Evolutionary conservation across 768 basidiomycete species (phyloP).

Genomic region (Mycena metata): DNA sequence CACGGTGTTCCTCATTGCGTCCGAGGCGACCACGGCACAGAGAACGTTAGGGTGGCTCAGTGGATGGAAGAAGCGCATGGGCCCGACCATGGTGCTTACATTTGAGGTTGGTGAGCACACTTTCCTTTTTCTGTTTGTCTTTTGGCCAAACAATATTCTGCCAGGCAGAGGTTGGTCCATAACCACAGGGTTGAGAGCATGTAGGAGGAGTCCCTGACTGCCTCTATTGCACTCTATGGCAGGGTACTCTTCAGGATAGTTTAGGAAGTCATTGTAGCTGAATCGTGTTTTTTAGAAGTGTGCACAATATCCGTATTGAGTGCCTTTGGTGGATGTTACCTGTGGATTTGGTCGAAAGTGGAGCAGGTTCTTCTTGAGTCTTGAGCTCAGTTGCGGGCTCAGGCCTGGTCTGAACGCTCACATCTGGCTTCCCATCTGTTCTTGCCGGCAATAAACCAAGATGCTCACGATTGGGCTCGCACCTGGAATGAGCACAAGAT

Average conservation of each 20-base stretch:
- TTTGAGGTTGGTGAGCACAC: slow-evolving; percentile 51
- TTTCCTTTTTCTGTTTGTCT: not conserved
- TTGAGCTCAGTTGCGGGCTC: slow-evolving; percentile 47
- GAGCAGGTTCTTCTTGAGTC: slow-evolving; percentile 47
- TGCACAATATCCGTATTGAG: slow-evolving; percentile 49
- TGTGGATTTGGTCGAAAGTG: slow-evolving; percentile 48
- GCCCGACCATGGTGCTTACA: slow-evolving; percentile 49
- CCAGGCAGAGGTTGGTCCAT: too few species aligned
- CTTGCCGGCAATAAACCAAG: slow-evolving; percentile 43
- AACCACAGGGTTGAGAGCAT: too few species aligned
- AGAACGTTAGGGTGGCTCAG: slow-evolving; percentile 49
- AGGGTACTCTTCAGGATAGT: too few species aligned
- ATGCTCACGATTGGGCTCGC: slow-evolving; percentile 43
- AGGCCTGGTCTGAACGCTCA: slow-evolving; percentile 42
- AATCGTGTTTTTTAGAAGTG: slow-evolving; percentile 31
- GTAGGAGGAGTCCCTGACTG: too few species aligned
- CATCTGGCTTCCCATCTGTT: slow-evolving; percentile 54
- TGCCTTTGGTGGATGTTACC: slow-evolving; percentile 55
- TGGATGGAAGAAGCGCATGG: slow-evolving; percentile 46
- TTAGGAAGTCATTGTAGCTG: too few species aligned
- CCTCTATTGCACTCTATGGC: too few species aligned
- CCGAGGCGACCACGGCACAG: slow-evolving; percentile 36
- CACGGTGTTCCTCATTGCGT: slow-evolving; percentile 17
- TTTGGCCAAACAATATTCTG: too few species aligned
- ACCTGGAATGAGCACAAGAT: slow-evolving; percentile 50